These are phyloP conservation scores for Zasmidium citrigriseum DNA, from an alignment of 2,329 filamentous ascomycete genomes.

Conservation along the genomic window DNA sequence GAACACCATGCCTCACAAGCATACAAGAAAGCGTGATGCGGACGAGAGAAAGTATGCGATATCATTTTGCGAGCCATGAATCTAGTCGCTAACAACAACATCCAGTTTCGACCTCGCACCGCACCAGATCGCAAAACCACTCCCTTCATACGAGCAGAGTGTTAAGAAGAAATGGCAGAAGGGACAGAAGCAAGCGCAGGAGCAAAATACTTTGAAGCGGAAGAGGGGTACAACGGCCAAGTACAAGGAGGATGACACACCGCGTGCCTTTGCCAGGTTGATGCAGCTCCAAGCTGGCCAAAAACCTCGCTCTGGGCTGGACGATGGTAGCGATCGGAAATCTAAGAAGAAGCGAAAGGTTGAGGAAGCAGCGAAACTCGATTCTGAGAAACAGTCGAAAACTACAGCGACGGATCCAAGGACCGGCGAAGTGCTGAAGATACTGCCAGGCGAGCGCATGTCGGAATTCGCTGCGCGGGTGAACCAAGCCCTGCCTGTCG, in stretches of 20 bases:
- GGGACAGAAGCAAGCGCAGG: slow-evolving; percentile 9
- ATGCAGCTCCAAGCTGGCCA: slow-evolving; percentile 70
- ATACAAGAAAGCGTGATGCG: slow-evolving; percentile 32
- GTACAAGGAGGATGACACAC: slow-evolving; percentile 74
- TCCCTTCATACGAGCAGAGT: slow-evolving; percentile 54
- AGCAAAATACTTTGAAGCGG: slow-evolving; percentile 21
- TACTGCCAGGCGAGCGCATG: slow-evolving; percentile 80
- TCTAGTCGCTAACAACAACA: slow-evolving; percentile 15
- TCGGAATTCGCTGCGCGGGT: slow-evolving; percentile 81
- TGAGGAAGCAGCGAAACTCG: slow-evolving; percentile 16
- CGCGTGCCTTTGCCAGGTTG: slow-evolving; percentile 80
- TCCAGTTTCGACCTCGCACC: slow-evolving; percentile 61
- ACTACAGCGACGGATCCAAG: slow-evolving; percentile 7
- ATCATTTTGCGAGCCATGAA: not conserved
- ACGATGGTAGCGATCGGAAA: slow-evolving; percentile 62
- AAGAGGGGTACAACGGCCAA: slow-evolving; percentile 39
- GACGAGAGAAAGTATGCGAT: slow-evolving; percentile 39
- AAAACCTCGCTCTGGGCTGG: slow-evolving; percentile 63
- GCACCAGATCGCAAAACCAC: slow-evolving; percentile 58
- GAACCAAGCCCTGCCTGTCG: slow-evolving; percentile 77
- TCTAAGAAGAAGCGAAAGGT: slow-evolving; percentile 48
- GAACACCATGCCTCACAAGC: slow-evolving; percentile 34
- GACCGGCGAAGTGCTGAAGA: slow-evolving; percentile 58
- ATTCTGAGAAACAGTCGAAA: not conserved
- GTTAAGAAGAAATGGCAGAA: too few species aligned